Conservation (phyloP, 2,329 filamentous ascomycete genomes). For the Zymoseptoria passerinii region DNA sequence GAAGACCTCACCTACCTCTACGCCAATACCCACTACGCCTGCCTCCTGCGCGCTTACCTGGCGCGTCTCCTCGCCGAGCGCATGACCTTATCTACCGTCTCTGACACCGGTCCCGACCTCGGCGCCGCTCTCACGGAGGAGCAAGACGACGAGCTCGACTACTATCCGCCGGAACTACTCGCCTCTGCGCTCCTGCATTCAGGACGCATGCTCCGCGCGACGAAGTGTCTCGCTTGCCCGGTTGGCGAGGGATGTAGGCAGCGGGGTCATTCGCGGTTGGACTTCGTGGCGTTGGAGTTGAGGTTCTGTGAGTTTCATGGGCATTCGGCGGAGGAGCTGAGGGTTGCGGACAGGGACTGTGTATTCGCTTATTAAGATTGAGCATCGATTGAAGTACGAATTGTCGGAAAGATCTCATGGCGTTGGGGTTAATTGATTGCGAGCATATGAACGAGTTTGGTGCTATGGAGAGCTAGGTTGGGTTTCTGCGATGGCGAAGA, state of each 20-base stretch:
- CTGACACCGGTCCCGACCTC: too few relatives aligned
- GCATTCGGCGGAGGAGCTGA: not conserved
- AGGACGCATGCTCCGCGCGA: not conserved
- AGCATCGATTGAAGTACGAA: too few relatives aligned
- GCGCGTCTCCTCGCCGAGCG: not conserved
- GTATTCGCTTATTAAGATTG: not conserved
- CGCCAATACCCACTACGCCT: not conserved
- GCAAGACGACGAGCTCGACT: not conserved
- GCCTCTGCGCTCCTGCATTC: not conserved
- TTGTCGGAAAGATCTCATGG: too few relatives aligned
- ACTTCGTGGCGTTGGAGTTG: not conserved
- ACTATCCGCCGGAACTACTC: not conserved
- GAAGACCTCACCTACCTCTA: not conserved
- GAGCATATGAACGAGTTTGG: too few relatives aligned
- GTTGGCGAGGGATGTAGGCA: not conserved
- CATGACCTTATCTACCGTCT: not conserved
- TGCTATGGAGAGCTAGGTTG: too few relatives aligned
- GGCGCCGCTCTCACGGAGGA: not conserved
- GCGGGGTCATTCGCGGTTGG: not conserved
- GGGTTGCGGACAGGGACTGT: not conserved
- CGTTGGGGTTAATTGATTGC: too few relatives aligned
- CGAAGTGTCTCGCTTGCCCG: not conserved
- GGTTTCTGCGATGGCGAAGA: too few relatives aligned
- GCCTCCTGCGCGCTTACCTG: not conserved
- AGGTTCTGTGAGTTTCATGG: not conserved